phyloP scores from a whole-genome alignment of 495 filamentous ascomycete species.

The Clohesyomyces aquaticus region DNA sequence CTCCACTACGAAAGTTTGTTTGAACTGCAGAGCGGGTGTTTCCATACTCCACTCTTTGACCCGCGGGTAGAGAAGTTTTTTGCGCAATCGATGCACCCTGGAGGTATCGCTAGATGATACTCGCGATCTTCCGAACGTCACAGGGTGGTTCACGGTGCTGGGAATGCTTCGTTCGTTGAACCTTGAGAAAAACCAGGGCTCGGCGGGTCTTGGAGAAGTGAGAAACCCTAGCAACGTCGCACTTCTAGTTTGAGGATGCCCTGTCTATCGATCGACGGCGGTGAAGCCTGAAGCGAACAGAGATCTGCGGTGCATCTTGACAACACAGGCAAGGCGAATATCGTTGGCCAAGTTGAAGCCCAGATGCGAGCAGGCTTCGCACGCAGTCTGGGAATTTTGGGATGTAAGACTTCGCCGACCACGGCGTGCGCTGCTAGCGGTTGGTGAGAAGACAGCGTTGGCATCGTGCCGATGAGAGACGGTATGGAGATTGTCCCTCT shows the following conservation, averaged over 20 bases:
- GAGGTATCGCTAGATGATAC: not conserved
- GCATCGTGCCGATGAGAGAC: not conserved
- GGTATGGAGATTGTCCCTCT: not conserved
- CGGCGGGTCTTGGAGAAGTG: not conserved
- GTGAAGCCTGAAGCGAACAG: conserved; percentile 23
- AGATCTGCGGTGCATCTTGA: conserved; percentile 14
- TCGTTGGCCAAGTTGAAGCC: not conserved
- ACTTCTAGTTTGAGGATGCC: not conserved
- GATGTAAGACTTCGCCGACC: not conserved
- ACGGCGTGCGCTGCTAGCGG: not conserved
- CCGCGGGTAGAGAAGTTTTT: not conserved
- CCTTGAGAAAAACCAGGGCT: not conserved
- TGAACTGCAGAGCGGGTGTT: not conserved
- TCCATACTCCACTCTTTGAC: no score
- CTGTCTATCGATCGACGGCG: conserved; percentile 14
- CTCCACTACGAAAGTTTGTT: conserved; percentile 2
- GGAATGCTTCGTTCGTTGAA: not conserved
- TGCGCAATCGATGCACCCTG: not conserved
- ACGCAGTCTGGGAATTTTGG: not conserved
- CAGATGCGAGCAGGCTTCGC: not conserved
- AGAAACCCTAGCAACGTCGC: not conserved
- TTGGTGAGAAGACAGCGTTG: conserved; percentile 1
- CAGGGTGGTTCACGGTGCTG: not conserved
- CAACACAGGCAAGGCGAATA: not conserved
- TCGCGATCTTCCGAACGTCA: not conserved